Conservation (phyloP, 176 grass and related monocot genomes). For the Bromus sterilis region DNA sequence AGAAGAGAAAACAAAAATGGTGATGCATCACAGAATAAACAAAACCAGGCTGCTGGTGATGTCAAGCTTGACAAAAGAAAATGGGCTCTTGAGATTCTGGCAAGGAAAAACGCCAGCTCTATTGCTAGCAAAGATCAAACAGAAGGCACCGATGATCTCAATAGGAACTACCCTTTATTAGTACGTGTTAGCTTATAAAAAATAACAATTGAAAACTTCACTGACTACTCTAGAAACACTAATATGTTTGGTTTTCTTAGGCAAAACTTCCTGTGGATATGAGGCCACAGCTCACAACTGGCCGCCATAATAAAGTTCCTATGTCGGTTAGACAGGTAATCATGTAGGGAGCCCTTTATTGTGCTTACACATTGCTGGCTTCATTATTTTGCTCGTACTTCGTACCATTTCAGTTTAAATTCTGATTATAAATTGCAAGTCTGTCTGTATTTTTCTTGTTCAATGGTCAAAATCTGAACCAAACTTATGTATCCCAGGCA, state of each 20-base stretch:
- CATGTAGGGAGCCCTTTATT: constrained; percentile 1
- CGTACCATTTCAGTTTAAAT: not conserved
- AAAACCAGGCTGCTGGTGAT: constrained; percentile 31
- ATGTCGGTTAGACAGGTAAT: constrained; percentile 77
- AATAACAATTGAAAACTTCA: not conserved
- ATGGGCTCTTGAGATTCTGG: constrained; percentile 93
- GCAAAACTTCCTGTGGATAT: constrained; percentile 77
- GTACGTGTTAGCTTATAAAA: constrained; percentile 40
- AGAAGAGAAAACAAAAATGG: constrained; percentile 36
- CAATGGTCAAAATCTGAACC: constrained; percentile 6
- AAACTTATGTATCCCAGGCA: constrained; percentile 51
- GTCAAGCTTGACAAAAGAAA: constrained; percentile 75
- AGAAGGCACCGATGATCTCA: constrained; percentile 51
- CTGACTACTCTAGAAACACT: constrained; percentile 22
- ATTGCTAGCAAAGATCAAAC: constrained; percentile 47
- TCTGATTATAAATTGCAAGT: not conserved
- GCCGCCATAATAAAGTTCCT: constrained; percentile 60
- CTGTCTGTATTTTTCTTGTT: not conserved
- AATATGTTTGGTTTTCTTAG: constrained; percentile 39
- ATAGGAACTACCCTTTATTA: constrained; percentile 62
- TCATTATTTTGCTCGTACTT: constrained; percentile 2
- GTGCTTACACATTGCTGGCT: constrained; percentile 3
- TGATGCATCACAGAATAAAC: constrained; percentile 28
- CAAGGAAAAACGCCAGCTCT: constrained; percentile 80
- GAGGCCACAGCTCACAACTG: constrained; percentile 48